These are phyloP conservation scores for Vicia villosa DNA, from an alignment of 306 rosid species.

Conservation along the genomic window DNA sequence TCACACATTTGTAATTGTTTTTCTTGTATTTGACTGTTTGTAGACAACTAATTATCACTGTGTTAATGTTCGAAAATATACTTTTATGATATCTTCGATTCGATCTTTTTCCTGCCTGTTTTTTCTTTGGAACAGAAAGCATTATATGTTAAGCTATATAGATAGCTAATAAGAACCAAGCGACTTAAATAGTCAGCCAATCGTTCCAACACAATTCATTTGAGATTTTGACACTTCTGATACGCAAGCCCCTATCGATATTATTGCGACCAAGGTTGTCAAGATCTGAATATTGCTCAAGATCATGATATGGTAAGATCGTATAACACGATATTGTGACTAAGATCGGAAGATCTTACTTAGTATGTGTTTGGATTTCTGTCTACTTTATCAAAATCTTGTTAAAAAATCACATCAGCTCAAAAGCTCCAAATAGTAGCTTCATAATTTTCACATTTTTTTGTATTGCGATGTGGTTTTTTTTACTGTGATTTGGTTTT, in stretches of 20 bases:
- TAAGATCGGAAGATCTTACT: no score
- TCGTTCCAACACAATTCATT: not conserved
- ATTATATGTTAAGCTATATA: not conserved
- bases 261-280: not conserved
- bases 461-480: no score
- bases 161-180: not conserved
- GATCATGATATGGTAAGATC: no score
- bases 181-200: not conserved
- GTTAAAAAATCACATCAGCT: no score
- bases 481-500: no score
- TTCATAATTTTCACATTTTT: no score
- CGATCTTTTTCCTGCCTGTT: not conserved
- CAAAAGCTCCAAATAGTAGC: no score
- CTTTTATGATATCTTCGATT: not conserved
- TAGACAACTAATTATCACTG: constrained; percentile 31
- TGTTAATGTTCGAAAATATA: not conserved
- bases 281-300: no score
- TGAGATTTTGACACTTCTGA: not conserved
- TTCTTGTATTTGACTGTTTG: constrained; percentile 11
- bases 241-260: not conserved
- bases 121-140: not conserved
- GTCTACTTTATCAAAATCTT: no score
- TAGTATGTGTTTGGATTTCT: no score
- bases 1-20: not conserved
- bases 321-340: no score